Percentiles rank a stretch among this genome's conserved stretches.
Evolutionary conservation across 768 basidiomycete genomes (phyloP).

Genomic region (Amanita subjunquillea): DNA sequence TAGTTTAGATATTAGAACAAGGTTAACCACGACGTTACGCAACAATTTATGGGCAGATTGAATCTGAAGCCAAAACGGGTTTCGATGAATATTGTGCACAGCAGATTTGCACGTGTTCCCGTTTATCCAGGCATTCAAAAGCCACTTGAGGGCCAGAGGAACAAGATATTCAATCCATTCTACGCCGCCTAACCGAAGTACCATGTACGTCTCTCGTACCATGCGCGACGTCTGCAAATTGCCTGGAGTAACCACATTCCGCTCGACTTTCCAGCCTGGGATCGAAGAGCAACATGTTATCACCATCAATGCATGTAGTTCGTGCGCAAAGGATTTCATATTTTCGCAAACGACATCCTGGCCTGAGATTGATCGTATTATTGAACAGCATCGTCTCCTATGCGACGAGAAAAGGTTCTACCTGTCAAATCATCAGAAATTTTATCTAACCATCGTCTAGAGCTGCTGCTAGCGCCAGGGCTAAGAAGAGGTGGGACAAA

Average conservation of each 20-base stretch:
- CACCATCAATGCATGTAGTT: not conserved
- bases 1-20: not conserved
- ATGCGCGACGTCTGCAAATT: not conserved
- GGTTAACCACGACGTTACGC: not conserved
- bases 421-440: not conserved
- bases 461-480: not conserved
- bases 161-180: not conserved
- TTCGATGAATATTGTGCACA: not conserved
- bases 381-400: not conserved
- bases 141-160: not conserved
- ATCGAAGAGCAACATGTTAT: not conserved
- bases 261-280: not conserved
- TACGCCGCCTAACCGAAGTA: not conserved
- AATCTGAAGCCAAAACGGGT: not conserved
- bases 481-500: not conserved
- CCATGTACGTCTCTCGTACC: constrained; percentile 2
- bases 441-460: not conserved
- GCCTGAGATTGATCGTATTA: not conserved
- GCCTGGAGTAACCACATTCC: constrained; percentile 1
- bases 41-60: not conserved
- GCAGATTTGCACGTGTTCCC: not conserved
- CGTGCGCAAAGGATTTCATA: not conserved
- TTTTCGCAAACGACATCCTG: not conserved
- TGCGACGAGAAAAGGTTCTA: not conserved
- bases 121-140: not conserved